Evolutionary conservation across 1,284 basidiomycete genomes (phyloP), one percentile per base, ranked within the genome.

Genomic region (Sporisorium exsertum): DNA sequence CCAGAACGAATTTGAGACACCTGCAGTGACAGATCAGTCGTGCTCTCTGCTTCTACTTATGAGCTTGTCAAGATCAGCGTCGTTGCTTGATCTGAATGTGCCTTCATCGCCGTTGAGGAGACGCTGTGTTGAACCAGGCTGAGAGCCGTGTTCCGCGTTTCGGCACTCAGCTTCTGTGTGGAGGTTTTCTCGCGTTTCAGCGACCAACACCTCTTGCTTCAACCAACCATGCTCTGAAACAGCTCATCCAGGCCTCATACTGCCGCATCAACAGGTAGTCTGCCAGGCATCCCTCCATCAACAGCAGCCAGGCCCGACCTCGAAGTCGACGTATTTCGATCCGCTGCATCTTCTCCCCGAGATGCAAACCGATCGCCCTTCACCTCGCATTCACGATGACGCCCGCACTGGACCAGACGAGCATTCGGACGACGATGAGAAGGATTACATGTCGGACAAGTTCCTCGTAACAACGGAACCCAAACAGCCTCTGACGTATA

Each of bases 371-470:
- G 58, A 60, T 10, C 59, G 24, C 15, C 6, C 46, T 27, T 20
- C 3, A 7, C 42, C 24, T 5, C 47, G 3, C 15, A 43, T 16
- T 40, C 46, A 40, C 13, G 49, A 51, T 37, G 13, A 32, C 29
- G 27, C n/a, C 32, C 3, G 26, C 12, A n/a, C 58, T 22, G 10
- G 10, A 32, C 29, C 47, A 33, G 22, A 46, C 37, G 51, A 55
- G 8, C 27, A n/a, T 24, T 32, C 33, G 27, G 58, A 64, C 9
- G 62, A 68, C 3, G 69, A 77, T 13, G 74, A 77, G 5, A 58
- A 72, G 26, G 73, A 72, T 32, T 77, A 69, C 18, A 77, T 77
- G 74, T 77, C 74, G 2, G 69, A 77, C 64, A 65, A 66, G 29
- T 77, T 54, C 22, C 58, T 77, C 22, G 6, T 45, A 29, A 64